These are phyloP conservation scores for Ceratocystis colombiana DNA, from an alignment of 2,329 filamentous ascomycete species.

Conservation along the genomic window DNA sequence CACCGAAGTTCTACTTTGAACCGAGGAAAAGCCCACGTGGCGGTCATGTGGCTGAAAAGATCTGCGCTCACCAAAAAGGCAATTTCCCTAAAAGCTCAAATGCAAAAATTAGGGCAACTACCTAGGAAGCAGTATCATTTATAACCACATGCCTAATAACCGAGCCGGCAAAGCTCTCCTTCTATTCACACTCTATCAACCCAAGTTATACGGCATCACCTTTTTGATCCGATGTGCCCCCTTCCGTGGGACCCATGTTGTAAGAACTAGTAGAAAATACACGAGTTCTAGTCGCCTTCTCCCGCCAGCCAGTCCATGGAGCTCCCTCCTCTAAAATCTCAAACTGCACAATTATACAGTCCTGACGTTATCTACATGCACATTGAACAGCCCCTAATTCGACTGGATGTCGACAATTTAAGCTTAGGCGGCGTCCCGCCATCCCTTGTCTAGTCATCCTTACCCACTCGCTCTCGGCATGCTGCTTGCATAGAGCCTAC, in stretches of 20 bases:
- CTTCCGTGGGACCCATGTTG: too few relatives aligned
- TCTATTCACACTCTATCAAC: too few relatives aligned
- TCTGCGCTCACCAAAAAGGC: not conserved
- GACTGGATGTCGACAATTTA: not conserved
- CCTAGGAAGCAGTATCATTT: not conserved
- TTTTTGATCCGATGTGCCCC: too few relatives aligned
- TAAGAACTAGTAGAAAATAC: too few relatives aligned
- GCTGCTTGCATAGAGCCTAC: not conserved
- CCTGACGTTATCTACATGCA: not conserved
- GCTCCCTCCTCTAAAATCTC: too few relatives aligned
- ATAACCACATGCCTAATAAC: too few relatives aligned
- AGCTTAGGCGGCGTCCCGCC: not conserved
- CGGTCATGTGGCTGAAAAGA: not conserved
- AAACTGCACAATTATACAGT: too few relatives aligned
- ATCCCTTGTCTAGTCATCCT: not conserved
- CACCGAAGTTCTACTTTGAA: not conserved
- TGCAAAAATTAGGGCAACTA: not conserved
- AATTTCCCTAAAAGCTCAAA: not conserved
- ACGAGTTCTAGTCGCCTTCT: too few relatives aligned
- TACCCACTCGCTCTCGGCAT: not conserved
- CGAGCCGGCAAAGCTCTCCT: too few relatives aligned
- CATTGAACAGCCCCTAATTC: not conserved
- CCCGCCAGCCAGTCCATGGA: too few relatives aligned
- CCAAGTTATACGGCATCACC: too few relatives aligned
- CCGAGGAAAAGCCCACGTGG: too few relatives aligned